Conservation (phyloP, 2,329 filamentous ascomycete species). For the Cercospora citrullina region DNA sequence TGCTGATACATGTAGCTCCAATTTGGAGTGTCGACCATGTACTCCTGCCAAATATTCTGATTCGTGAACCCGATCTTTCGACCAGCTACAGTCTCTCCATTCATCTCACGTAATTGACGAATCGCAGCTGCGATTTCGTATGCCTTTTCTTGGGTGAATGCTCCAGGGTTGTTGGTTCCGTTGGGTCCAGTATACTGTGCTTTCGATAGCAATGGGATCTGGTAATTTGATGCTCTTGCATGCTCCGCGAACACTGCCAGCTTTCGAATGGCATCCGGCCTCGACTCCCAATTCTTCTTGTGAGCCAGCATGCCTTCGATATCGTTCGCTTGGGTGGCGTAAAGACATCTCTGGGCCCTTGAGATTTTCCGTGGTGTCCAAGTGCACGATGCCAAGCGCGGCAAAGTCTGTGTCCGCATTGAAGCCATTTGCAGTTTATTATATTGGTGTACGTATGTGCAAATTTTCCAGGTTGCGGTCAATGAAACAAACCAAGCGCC, state of each 20-base stretch:
- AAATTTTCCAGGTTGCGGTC: not conserved
- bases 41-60: conserved; percentile 25
- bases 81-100: conserved; percentile 27
- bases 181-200: conserved; percentile 17
- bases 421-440: conserved; percentile 11
- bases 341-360: conserved; percentile 1
- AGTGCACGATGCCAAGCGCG: not conserved
- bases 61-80: conserved; percentile 30
- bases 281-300: conserved; percentile 27
- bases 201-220: conserved; percentile 29
- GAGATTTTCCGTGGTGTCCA: not conserved
- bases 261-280: conserved; percentile 24
- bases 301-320: conserved; percentile 28
- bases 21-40: conserved; percentile 23
- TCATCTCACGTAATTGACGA: conserved; percentile 29
- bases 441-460: not conserved
- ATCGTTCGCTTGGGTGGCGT: conserved; percentile 23
- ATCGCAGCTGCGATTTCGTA: conserved; percentile 29
- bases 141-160: conserved; percentile 26
- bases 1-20: conserved; percentile 30
- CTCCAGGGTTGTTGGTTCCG: conserved; percentile 11
- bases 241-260: conserved; percentile 30
- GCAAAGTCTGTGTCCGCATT: not conserved
- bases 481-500: not conserved
- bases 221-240: conserved; percentile 27